Evolutionary conservation across 2,329 filamentous ascomycete genomes (phyloP), one percentile per base, ranked within the genome.

Genomic region (Verticillium albo-atrum): DNA sequence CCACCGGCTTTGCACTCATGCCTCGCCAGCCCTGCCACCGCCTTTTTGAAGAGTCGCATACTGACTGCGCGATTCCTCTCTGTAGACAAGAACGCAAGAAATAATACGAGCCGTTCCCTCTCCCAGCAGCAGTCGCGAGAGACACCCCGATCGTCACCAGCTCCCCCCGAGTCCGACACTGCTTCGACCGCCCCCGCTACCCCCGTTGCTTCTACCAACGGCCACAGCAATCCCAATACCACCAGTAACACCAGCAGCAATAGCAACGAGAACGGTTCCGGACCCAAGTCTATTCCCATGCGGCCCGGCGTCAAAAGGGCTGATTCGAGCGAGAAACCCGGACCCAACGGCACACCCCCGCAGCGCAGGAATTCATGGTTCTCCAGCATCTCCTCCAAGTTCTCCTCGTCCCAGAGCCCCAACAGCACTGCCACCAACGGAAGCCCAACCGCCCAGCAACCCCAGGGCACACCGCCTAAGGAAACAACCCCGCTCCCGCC

Each of bases 361-460:
- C 76, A 79, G 53, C 80, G 85, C 57, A 84, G 92, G 64, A 88
- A 87, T 63, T 97, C 93, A 15, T 99, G 95, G 95, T 93, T 98
- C 69, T 91, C 91, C 59, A 97, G 87, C 70, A 86, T 98, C 65
- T 96, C 92, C 64, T 94, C 91, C 65, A 97, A 96, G 72, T 97
- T 98, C 77, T 92, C 90, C 3, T 87, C 86, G 28, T 78, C 78
- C 20, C 42, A n/a, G 17, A 47, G 25, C n/a, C 73, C 81, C 63
- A 71, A 63, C 63, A 71, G 67, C 66, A 57, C 72, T 30, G 74
- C 72, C 30, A 58, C 72, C 57, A 66, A 56, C 55, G 57, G 27
- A 34, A 57, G 42, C 61, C 35, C 56, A 34, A 64, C 60, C 9
- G 73, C 67, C 56, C 72, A 67, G 53, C 73, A 70, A 62, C 69